phyloP scores from a whole-genome alignment of 106 monocot genomes.

The Chionographis japonica region DNA sequence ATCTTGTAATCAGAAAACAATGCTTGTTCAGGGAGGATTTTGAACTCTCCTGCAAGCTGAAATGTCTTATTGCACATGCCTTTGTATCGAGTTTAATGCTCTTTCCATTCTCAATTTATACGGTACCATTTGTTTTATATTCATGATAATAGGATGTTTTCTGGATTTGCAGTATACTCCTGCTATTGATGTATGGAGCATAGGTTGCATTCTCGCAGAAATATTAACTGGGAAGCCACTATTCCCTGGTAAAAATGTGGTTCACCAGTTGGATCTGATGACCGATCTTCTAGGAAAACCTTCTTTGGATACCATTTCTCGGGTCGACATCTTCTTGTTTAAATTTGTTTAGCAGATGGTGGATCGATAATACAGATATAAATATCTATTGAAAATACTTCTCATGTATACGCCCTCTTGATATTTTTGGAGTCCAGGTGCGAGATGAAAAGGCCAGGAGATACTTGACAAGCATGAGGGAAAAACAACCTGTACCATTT shows the following conservation, averaged over 20 bases:
- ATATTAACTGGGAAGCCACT: slow-evolving; percentile 51
- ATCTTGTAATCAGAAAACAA: slow-evolving; percentile 10
- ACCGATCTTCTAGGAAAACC: slow-evolving; percentile 48
- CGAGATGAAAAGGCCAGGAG: slow-evolving; percentile 56
- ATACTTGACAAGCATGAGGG: slow-evolving; percentile 51
- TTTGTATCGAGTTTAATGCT: too few relatives aligned
- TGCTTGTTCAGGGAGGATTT: slow-evolving; percentile 14
- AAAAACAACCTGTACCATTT: slow-evolving; percentile 38
- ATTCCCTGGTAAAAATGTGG: slow-evolving; percentile 59
- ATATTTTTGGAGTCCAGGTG: slow-evolving; percentile 14
- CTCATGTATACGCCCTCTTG: not conserved
- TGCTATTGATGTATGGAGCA: slow-evolving; percentile 61
- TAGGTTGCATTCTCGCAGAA: slow-evolving; percentile 59
- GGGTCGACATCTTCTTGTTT: slow-evolving; percentile 10
- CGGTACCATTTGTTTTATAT: too few relatives aligned
- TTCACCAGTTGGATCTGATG: slow-evolving; percentile 31
- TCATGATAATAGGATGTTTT: too few relatives aligned
- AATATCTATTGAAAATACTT: not conserved
- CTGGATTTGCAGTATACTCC: slow-evolving; percentile 41
- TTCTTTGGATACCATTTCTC: slow-evolving; percentile 39
- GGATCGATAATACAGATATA: not conserved
- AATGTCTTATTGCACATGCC: not conserved
- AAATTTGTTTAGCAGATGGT: not conserved
- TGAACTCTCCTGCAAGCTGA: slow-evolving; percentile 14
- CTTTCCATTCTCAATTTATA: too few relatives aligned